A percentile compares a stretch with the other conserved stretches of the same genome.
Evolutionary conservation across 495 filamentous ascomycete genomes (phyloP).

Genomic region (Hypoxylon rickii): DNA sequence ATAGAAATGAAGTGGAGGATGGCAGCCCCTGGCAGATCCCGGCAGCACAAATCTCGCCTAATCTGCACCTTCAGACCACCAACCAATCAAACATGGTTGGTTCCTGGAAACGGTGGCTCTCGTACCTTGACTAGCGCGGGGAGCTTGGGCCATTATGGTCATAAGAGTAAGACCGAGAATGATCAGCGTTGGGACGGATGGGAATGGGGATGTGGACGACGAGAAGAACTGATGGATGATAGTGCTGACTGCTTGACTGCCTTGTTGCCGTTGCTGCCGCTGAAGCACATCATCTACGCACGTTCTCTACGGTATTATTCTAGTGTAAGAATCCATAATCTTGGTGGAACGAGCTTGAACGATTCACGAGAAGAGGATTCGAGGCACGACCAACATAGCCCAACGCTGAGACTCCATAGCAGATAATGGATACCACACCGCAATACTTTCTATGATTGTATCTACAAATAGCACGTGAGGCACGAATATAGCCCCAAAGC

Average conservation of each 20-base stretch:
- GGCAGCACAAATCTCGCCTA: constrained; percentile 29
- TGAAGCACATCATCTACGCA: too few species aligned
- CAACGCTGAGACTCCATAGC: too few species aligned
- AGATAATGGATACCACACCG: too few species aligned
- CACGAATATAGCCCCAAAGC: too few species aligned
- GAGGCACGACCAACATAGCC: too few species aligned
- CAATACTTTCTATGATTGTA: too few species aligned
- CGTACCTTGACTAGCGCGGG: constrained; percentile 34
- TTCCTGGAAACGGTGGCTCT: constrained; percentile 26
- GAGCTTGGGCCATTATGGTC: constrained; percentile 33
- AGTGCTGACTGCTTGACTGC: constrained; percentile 15
- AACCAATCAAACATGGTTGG: constrained; percentile 18
- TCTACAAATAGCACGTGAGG: too few species aligned
- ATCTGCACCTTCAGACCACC: constrained; percentile 11
- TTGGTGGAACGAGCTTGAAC: too few species aligned
- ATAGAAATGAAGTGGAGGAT: constrained; percentile 19
- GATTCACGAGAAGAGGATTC: too few species aligned
- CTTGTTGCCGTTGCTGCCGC: too few species aligned
- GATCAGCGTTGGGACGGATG: constrained; percentile 18
- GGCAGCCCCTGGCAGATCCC: constrained; percentile 19
- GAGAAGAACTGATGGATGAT: constrained; percentile 4
- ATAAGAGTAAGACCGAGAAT: constrained; percentile 27
- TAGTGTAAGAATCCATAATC: too few species aligned
- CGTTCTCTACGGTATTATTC: too few species aligned
- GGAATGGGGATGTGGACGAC: constrained; percentile 12